Evolutionary conservation across 2,329 filamentous ascomycete genomes (phyloP).

Genomic region (Fusarium drepaniforme): DNA sequence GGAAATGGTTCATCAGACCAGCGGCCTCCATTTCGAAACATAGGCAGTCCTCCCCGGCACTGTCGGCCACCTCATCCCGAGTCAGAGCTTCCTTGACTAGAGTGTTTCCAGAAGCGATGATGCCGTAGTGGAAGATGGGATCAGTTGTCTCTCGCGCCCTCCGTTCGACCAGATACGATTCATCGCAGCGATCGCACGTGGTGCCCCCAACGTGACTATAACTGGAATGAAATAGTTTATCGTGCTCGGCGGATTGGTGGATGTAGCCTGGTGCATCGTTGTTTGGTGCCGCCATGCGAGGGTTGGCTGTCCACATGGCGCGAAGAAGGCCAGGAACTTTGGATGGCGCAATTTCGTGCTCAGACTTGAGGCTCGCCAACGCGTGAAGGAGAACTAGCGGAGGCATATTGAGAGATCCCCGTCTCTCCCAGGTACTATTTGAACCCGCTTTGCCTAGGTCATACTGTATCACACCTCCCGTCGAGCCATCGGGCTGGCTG

Average conservation of each 20-base stretch:
- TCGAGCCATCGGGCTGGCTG: neutral
- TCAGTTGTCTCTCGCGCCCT: neutral
- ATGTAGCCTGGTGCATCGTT: neutral
- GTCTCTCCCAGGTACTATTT: neutral
- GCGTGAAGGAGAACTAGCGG: neutral
- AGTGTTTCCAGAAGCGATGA: too few species aligned
- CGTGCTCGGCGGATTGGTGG: neutral
- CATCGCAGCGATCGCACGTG: neutral
- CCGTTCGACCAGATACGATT: neutral
- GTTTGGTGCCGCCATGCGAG: neutral
- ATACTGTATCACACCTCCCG: neutral
- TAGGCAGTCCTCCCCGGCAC: too few species aligned
- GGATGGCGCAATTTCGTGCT: neutral
- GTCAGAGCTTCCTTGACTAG: too few species aligned
- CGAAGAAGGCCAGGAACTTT: neutral
- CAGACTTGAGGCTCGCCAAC: neutral
- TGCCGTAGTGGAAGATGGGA: neutral
- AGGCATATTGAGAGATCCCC: neutral
- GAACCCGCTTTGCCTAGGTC: neutral
- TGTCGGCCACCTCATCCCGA: too few species aligned
- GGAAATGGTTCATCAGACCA: too few species aligned
- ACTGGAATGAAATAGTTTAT: neutral
- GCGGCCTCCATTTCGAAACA: too few species aligned
- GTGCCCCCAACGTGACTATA: neutral
- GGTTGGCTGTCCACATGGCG: neutral